Conservation (phyloP, 83 land plant genomes). For the Picea engelmannii region DNA sequence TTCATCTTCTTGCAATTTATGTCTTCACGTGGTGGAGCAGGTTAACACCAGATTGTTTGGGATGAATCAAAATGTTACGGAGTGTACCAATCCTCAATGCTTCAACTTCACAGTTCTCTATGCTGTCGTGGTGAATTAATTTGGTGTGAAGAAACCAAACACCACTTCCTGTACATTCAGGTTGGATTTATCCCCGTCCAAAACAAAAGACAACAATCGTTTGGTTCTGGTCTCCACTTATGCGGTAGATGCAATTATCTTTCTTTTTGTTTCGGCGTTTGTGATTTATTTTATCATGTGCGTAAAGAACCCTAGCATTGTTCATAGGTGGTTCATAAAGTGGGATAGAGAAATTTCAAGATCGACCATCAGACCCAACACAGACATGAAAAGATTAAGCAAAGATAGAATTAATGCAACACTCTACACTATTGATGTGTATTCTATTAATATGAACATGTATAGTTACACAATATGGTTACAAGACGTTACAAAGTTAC, state of each 20-base stretch:
- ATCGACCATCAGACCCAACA: no score
- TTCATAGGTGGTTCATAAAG: no score
- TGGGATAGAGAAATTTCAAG: no score
- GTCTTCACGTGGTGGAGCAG: slow-evolving; percentile 37
- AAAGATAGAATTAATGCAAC: no score
- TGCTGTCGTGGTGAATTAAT: slow-evolving; percentile 26
- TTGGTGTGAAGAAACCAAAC: slow-evolving; percentile 16
- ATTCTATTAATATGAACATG: no score
- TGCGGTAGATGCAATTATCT: slow-evolving; percentile 15
- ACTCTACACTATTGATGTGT: no score
- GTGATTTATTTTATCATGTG: no score
- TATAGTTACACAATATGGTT: no score
- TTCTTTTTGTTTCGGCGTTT: no score
- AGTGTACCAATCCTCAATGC: slow-evolving; percentile 6
- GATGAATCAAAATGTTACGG: slow-evolving; percentile 24
- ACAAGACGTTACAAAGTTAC: no score
- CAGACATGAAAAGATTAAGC: no score
- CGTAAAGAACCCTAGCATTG: no score
- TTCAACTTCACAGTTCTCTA: slow-evolving; percentile 42
- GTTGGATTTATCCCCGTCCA: background rate
- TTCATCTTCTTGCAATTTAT: slow-evolving; percentile 23
- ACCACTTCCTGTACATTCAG: background rate
- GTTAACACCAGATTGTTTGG: slow-evolving; percentile 21
- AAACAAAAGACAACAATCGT: background rate
- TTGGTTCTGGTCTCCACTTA: slow-evolving; percentile 26